These are phyloP conservation scores for Jaltomata sinuosa DNA, from an alignment of 257 asterid genomes.

Conservation along the genomic window DNA sequence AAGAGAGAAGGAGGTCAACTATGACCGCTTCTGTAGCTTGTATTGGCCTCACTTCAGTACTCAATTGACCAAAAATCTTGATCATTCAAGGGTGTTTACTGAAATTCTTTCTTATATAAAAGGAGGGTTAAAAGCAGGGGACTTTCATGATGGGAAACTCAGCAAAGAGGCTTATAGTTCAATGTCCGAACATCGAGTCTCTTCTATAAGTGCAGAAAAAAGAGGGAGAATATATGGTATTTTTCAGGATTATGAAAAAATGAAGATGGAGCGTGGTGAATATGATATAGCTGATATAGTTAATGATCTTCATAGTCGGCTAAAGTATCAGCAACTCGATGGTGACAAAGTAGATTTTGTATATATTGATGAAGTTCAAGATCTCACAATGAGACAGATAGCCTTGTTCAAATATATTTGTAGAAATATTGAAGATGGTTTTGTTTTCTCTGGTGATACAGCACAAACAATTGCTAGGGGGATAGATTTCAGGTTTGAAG, in stretches of 20 bases:
- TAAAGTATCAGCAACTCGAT: slow-evolving; percentile 11
- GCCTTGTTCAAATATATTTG: slow-evolving; percentile 50
- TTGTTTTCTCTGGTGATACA: slow-evolving; percentile 59
- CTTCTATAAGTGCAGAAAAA: slow-evolving; percentile 25
- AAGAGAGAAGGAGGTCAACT: slow-evolving; percentile 47
- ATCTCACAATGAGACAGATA: slow-evolving; percentile 51
- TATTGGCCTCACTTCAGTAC: slow-evolving; percentile 59
- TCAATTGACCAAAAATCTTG: slow-evolving; percentile 31
- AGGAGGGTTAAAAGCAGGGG: slow-evolving; percentile 39
- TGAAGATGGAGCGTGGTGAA: slow-evolving; percentile 41
- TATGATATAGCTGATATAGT: slow-evolving; percentile 69
- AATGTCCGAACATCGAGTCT: slow-evolving; percentile 29
- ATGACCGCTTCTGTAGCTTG: slow-evolving; percentile 30
- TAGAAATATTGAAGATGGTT: slow-evolving; percentile 51
- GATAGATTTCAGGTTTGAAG: slow-evolving; percentile 59
- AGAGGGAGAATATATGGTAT: slow-evolving; percentile 38
- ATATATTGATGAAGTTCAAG: slow-evolving; percentile 70
- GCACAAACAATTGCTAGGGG: slow-evolving; percentile 69
- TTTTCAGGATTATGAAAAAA: slow-evolving; percentile 50
- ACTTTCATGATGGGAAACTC: slow-evolving; percentile 21
- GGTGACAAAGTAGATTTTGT: slow-evolving; percentile 71
- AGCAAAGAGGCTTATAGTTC: slow-evolving; percentile 28
- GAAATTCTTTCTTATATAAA: slow-evolving; percentile 60
- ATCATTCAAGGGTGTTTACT: slow-evolving; percentile 45
- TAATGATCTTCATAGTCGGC: slow-evolving; percentile 40